Evolutionary conservation across 352 stramenopile species (phyloP).

Genomic region (Pythium biforme): DNA sequence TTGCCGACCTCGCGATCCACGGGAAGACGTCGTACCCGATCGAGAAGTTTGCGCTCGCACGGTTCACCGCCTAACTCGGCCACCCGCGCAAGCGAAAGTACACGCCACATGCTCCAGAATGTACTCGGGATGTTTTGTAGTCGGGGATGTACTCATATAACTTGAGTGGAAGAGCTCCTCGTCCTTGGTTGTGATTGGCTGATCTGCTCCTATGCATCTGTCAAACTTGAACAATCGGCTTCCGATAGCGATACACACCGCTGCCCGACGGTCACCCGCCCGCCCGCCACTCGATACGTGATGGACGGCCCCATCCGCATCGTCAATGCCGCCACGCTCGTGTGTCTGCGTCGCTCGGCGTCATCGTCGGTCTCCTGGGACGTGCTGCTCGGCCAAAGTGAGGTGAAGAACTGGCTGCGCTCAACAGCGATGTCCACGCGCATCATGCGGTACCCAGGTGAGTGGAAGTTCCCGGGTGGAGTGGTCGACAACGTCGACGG

Average conservation of each 20-base stretch:
- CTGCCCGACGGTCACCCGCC: no score
- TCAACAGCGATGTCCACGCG: conserved; percentile 35
- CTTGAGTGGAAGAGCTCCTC: not conserved
- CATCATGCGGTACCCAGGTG: conserved; percentile 66
- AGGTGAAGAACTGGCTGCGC: conserved; percentile 70
- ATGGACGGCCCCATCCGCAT: conserved; percentile 30
- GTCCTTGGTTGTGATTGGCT: conserved; percentile 13
- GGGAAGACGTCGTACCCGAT: conserved; percentile 42
- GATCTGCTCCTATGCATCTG: not conserved
- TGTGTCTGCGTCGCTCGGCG: conserved; percentile 30
- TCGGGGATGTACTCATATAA: conserved; percentile 1
- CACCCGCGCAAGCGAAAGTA: no score
- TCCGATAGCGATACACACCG: no score
- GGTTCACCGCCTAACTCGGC: conserved; percentile 1
- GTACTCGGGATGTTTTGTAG: not conserved
- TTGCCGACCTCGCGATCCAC: conserved; percentile 62
- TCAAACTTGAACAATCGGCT: conserved; percentile 10
- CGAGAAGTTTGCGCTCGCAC: conserved; percentile 28
- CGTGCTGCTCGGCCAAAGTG: conserved; percentile 56
- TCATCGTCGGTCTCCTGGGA: conserved; percentile 39
- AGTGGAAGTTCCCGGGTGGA: conserved; percentile 67
- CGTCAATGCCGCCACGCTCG: conserved; percentile 36
- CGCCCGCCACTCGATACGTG: no score
- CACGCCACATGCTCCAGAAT: no score
- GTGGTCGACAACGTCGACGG: conserved; percentile 42